Conservation (phyloP, 164 flowering plant genomes). For the Pachysandra terminalis region DNA sequence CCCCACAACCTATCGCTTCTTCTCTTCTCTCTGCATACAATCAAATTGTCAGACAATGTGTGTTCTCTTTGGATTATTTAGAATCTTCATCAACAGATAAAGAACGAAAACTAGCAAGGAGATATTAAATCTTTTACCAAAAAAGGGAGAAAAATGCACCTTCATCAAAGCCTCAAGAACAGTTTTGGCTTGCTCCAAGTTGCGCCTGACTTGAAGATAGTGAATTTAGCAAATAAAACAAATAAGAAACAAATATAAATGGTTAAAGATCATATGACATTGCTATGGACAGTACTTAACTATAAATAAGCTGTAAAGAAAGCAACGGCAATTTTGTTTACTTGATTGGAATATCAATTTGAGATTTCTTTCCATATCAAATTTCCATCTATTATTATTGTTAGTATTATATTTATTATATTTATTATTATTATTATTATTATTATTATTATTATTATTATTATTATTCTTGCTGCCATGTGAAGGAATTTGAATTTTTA, state of each 20-base stretch:
- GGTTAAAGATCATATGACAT: neutral
- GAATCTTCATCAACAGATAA: constrained; percentile 1
- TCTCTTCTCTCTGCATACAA: constrained; percentile 88
- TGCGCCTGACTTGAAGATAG: constrained; percentile 77
- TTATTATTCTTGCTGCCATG: too few relatives aligned
- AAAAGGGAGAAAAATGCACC: constrained; percentile 34
- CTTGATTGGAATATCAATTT: too few relatives aligned
- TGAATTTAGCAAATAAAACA: constrained; percentile 5
- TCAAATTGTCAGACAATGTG: constrained; percentile 6
- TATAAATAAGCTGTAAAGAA: neutral
- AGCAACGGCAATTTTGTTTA: too few relatives aligned
- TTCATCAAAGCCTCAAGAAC: constrained; percentile 78
- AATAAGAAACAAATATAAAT: neutral
- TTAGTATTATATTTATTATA: too few relatives aligned
- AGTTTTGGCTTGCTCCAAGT: constrained; percentile 92
- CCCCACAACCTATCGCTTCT: constrained; percentile 86
- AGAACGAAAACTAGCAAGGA: constrained; percentile 1
- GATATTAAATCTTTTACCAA: neutral
- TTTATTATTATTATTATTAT: too few relatives aligned
- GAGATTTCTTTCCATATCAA: too few relatives aligned
- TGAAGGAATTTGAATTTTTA: too few relatives aligned
- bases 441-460: too few relatives aligned
- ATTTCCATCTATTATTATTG: too few relatives aligned
- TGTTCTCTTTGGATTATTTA: constrained; percentile 1
- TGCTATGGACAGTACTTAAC: neutral